phyloP scores from a whole-genome alignment of 805 yeast genomes.

The Candida chilensis region DNA sequence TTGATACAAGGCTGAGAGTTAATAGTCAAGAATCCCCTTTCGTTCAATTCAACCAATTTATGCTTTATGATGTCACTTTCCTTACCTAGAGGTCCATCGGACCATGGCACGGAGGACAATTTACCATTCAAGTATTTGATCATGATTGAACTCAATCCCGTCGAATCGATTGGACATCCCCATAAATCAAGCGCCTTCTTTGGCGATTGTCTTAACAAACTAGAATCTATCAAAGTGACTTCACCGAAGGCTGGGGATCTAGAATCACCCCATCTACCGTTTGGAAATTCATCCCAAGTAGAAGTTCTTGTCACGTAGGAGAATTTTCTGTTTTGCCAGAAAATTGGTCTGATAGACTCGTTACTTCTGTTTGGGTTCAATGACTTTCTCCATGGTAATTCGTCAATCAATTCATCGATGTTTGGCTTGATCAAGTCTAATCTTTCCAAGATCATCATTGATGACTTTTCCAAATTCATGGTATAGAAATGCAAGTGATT shows the following conservation, averaged over 20 bases:
- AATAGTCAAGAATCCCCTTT: constrained; percentile 65
- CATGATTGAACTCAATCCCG: constrained; percentile 57
- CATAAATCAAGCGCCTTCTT: constrained; percentile 76
- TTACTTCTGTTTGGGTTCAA: constrained; percentile 70
- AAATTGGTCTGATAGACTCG: constrained; percentile 87
- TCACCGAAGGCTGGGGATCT: constrained; percentile 96
- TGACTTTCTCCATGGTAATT: constrained; percentile 87
- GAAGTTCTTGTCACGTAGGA: constrained; percentile 85
- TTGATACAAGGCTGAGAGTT: constrained; percentile 94
- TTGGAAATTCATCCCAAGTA: constrained; percentile 97
- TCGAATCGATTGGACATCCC: constrained; percentile 65
- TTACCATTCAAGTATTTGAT: constrained; percentile 64
- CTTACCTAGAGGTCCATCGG: constrained; percentile 77
- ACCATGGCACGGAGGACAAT: constrained; percentile 81
- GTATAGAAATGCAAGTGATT: constrained; percentile 93
- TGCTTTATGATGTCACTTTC: constrained; percentile 61
- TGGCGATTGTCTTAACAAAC: constrained; percentile 74
- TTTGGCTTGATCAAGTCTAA: constrained; percentile 42
- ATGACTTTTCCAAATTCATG: constrained; percentile 91
- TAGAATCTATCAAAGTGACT: constrained; percentile 71
- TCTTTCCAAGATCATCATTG: constrained; percentile 77
- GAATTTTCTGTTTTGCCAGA: constrained; percentile 91
- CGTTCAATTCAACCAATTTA: constrained; percentile 55
- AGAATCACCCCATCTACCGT: constrained; percentile 98
- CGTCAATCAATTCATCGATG: constrained; percentile 17